Evolutionary conservation across 805 yeast genomes (phyloP), one percentile per base, ranked within the genome.

Genomic region (Blastobotrys peoriensis): DNA sequence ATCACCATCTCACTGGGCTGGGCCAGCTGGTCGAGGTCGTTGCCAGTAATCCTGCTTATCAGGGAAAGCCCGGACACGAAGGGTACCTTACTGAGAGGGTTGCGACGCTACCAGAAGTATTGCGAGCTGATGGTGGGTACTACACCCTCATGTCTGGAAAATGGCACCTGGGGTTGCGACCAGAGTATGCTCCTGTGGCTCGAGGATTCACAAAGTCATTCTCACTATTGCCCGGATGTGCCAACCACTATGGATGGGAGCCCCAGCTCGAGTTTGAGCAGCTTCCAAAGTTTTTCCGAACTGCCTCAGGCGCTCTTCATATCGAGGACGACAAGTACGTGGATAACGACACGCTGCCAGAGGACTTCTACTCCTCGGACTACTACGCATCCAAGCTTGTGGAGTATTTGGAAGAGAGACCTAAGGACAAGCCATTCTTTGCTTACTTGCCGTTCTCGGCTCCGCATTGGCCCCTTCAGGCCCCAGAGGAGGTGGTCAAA

Each of bases 401-500:
- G 34, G 70, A 67, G 21, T 68, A 59, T 36, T 54, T 71, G 44
- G 34, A 48, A 4, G 45, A 37, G n/a, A 13, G 48, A 38, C 41
- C 22, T 18, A 18, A 44, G 39, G 51, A 56, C 5, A 51, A 57
- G 10, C 83, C 83, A 6, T 78, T 74, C 49, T 73, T 76, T 45
- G 76, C 78, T 3, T 59, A 66, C 19, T 61, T 78, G 45, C 78
- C 82, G 4, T 77, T 74, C 52, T 76, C 81, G 3, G 83, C 83
- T 1, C 83, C 83, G 2, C 83, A 78, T 55, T 78, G 83, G 83
- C 83, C 83, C 8, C 68, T 70, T 53, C 83, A 78, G 58, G 83
- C 83, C 1, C 81, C 81, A 4, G 58, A 59, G 40, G 73, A 71
- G 4, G 55, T 65, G 5, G 64, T 76, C 41, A 67, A 59, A 3